Evolutionary conservation across 306 rosid species (phyloP).

Genomic region (Casuarina cunninghamiana): DNA sequence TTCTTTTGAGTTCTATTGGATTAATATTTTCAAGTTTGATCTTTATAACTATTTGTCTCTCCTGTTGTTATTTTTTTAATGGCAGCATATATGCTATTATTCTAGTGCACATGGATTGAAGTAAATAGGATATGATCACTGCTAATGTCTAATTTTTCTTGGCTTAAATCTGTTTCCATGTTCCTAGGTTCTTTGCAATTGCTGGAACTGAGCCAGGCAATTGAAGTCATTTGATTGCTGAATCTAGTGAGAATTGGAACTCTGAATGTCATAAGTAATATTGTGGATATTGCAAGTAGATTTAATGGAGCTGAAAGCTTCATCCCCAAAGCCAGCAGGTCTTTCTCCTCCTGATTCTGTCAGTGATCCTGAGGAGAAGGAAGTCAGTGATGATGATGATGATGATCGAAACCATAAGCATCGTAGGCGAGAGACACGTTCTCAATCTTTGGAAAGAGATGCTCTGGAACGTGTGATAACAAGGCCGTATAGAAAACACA

Average conservation of each 20-base stretch:
- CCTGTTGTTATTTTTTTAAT: background rate
- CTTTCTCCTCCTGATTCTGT: constrained; percentile 61
- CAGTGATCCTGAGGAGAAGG: constrained; percentile 93
- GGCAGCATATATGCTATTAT: background rate
- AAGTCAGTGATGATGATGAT: constrained; percentile 92
- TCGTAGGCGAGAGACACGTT: constrained; percentile 69
- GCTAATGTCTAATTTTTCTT: background rate
- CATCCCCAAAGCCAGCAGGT: constrained; percentile 67
- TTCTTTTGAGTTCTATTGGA: background rate
- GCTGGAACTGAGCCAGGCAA: constrained; percentile 26
- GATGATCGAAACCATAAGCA: constrained; percentile 97
- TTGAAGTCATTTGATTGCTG: constrained; percentile 34
- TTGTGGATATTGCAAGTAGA: constrained; percentile 28
- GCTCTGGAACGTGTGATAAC: constrained; percentile 58
- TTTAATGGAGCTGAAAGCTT: constrained; percentile 71
- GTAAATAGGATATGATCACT: constrained; percentile 5
- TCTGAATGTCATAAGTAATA: constrained; percentile 30
- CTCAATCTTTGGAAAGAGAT: constrained; percentile 88
- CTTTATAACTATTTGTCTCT: background rate
- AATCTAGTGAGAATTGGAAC: constrained; percentile 38
- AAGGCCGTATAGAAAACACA: constrained; percentile 78
- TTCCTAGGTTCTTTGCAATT: constrained; percentile 37
- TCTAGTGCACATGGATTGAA: background rate
- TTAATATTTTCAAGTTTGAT: background rate
- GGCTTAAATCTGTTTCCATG: background rate